Evolutionary conservation across 495 filamentous ascomycete species (phyloP).

Genomic region (Annulohypoxylon stygium): DNA sequence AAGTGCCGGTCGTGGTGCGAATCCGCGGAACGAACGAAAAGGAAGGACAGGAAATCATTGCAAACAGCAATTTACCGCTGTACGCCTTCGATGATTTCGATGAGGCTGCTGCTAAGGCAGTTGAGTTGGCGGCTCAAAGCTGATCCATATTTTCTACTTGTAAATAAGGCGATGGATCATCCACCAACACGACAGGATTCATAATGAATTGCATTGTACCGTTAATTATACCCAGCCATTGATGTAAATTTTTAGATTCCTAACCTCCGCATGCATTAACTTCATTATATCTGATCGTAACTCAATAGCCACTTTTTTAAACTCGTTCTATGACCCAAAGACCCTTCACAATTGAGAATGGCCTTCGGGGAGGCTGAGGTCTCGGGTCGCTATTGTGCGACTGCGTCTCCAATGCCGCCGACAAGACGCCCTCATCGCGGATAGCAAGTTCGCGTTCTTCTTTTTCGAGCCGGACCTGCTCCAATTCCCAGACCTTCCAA

Average conservation of each 20-base stretch:
- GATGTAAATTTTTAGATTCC: neutral
- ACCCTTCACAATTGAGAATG: slow-evolving; percentile 37
- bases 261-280: slow-evolving; percentile 32
- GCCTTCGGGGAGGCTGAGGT: neutral
- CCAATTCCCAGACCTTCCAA: slow-evolving; percentile 60
- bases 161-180: slow-evolving; percentile 19
- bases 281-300: neutral
- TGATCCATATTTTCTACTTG: neutral
- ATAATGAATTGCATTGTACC: slow-evolving; percentile 1
- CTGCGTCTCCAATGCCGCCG: slow-evolving; percentile 29
- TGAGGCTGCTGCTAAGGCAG: slow-evolving; percentile 79
- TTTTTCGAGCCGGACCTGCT: slow-evolving; percentile 47
- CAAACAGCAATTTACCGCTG: slow-evolving; percentile 77
- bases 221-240: neutral
- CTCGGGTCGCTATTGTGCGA: slow-evolving; percentile 3
- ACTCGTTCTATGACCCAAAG: slow-evolving; percentile 47
- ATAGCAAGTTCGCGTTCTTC: slow-evolving; percentile 48
- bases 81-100: slow-evolving; percentile 87
- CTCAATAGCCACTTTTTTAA: slow-evolving; percentile 2
- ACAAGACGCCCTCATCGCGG: slow-evolving; percentile 39
- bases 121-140: slow-evolving; percentile 68
- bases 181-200: neutral
- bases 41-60: slow-evolving; percentile 81
- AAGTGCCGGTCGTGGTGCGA: slow-evolving; percentile 84
- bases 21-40: slow-evolving; percentile 87